Conservation (phyloP, 2,329 filamentous ascomycete genomes). For the Fusarium equiseti region DNA sequence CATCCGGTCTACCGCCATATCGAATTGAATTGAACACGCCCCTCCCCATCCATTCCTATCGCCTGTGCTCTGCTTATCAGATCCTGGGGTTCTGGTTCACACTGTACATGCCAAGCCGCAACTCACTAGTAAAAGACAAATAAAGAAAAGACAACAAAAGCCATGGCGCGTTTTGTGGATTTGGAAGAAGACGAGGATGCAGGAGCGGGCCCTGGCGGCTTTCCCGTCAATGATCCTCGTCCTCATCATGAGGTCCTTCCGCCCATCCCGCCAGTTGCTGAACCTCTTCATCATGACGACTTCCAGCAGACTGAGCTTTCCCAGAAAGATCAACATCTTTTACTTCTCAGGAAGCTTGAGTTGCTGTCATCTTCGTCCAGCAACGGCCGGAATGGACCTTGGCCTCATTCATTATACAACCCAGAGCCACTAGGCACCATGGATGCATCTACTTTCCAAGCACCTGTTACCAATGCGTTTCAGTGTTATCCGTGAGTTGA, state of each 20-base stretch:
- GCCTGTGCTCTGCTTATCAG: slow-evolving; percentile 45
- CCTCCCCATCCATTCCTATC: slow-evolving; percentile 3
- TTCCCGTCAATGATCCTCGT: slow-evolving; percentile 34
- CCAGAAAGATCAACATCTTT: slow-evolving; percentile 46
- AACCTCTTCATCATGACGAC: slow-evolving; percentile 42
- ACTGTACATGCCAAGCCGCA: slow-evolving; percentile 36
- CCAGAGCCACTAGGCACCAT: slow-evolving; percentile 43
- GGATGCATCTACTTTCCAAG: slow-evolving; percentile 43
- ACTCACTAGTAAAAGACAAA: slow-evolving; percentile 14
- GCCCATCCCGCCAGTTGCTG: slow-evolving; percentile 43
- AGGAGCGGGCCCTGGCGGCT: slow-evolving; percentile 34
- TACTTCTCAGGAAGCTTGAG: slow-evolving; percentile 46
- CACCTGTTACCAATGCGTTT: slow-evolving; percentile 44
- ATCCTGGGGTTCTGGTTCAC: slow-evolving; percentile 43
- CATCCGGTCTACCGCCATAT: slow-evolving; percentile 40
- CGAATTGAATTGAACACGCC: slow-evolving; percentile 6
- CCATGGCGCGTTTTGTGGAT: slow-evolving; percentile 50
- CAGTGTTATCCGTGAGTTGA: slow-evolving; percentile 47
- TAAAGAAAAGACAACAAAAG: slow-evolving; percentile 16
- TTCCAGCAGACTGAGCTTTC: slow-evolving; percentile 34
- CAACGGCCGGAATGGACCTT: slow-evolving; percentile 46
- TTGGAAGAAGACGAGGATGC: slow-evolving; percentile 46
- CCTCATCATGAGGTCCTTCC: slow-evolving; percentile 43
- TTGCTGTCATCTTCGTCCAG: slow-evolving; percentile 38
- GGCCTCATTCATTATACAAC: slow-evolving; percentile 46